Evolutionary conservation across 2,329 filamentous ascomycete genomes (phyloP), one percentile per base, ranked within the genome.

Genomic region (Exophiala sp.): DNA sequence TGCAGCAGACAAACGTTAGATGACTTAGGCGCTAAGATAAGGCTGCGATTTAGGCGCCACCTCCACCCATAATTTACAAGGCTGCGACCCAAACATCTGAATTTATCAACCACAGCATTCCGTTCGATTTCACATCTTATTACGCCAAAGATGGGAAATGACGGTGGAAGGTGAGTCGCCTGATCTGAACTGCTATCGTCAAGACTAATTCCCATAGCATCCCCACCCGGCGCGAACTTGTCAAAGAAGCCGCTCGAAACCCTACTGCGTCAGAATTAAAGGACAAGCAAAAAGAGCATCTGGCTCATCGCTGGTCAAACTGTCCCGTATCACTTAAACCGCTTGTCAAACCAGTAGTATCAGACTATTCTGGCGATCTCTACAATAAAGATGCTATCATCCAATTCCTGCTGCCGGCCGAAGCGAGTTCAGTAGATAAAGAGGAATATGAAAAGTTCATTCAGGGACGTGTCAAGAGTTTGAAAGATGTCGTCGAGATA

Each of bases 371-470:
- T 3, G 95, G 95, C 1, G 85, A 85, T 16, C 79, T 99, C 0
- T 99, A 96, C 79, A 97, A 96, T 68, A 97, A 97, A 73, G 91
- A 97, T 68, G 85, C 90, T 0, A 80, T 97, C 16, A 78, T 99
- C 52, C 82, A 86, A 65, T 84, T 79, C 58, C 74, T 89, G 2
- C 74, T 89, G 1, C 76, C 77, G 0, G 77, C 79, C 34, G 75
- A 81, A 35, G 73, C 73, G 29, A 71, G 72, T 72, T 85, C 68
- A 20, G 74, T 76, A 42, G 76, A 75, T 60, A 80, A 79, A 52
- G 74, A 75, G 42, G 81, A 89, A 62, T 84, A 84, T 40, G 82
- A 87, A 50, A 78, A 79, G 59, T 75, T 82, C 47, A 75, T 84
- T 18, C 75, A 77, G 53, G 81, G 82, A 40, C 75, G 78, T 46